These are phyloP conservation scores for Adansonia gregorii DNA, from an alignment of 441 rosid genomes.

Conservation along the genomic window DNA sequence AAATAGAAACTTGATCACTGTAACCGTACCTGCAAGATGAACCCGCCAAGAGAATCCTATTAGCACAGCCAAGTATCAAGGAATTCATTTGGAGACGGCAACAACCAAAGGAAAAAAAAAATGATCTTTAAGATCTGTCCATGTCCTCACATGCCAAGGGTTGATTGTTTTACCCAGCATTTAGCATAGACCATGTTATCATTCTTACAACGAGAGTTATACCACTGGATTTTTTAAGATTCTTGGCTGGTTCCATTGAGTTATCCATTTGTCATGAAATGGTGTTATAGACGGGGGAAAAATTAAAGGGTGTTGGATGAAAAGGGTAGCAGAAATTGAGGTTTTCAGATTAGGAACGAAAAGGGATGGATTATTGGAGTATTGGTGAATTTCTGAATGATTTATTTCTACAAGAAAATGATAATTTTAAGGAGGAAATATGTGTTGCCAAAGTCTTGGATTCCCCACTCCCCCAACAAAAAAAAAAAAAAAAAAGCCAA, in stretches of 20 bases:
- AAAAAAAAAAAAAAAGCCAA: neutral
- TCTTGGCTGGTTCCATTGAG: neutral
- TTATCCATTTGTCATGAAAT: neutral
- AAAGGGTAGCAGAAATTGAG: slow-evolving; percentile 15
- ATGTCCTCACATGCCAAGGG: neutral
- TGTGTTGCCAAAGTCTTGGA: neutral
- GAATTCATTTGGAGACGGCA: neutral
- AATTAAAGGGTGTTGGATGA: neutral
- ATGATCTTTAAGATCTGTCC: slow-evolving; percentile 16
- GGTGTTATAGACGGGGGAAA: neutral
- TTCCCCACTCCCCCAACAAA: neutral
- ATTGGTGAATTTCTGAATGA: neutral
- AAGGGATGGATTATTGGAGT: neutral
- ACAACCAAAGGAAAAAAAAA: no score
- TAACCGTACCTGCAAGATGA: neutral
- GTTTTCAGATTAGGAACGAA: neutral
- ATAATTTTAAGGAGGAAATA: no score
- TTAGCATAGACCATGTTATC: neutral
- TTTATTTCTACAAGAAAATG: no score
- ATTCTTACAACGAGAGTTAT: neutral
- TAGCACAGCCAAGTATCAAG: neutral
- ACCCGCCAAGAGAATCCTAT: slow-evolving; percentile 3
- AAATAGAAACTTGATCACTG: neutral
- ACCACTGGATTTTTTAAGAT: slow-evolving; percentile 4
- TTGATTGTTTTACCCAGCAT: neutral